Percentiles rank a stretch among this genome's conserved stretches.
Conservation (phyloP, 345 rosid genomes). For the rapeseed (Brassica napus) region DNA sequence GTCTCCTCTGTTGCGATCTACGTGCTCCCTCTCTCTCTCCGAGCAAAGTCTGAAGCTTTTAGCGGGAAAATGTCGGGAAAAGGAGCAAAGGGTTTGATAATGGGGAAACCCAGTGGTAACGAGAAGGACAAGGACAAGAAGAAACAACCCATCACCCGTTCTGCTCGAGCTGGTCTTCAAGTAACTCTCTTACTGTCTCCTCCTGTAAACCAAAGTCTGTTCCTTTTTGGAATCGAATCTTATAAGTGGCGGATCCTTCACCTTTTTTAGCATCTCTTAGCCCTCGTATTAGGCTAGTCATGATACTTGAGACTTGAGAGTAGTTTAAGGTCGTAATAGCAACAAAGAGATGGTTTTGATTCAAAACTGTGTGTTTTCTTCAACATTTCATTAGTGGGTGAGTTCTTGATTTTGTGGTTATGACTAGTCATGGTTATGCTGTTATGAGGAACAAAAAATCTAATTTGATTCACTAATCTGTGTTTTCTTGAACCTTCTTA, state of each 20-base stretch:
- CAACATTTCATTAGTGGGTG: neutral
- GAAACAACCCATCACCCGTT: conserved; percentile 73
- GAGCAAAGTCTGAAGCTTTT: neutral
- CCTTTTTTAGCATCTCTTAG: too few relatives aligned
- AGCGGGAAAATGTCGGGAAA: conserved; percentile 73
- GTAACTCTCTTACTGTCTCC: conserved; percentile 25
- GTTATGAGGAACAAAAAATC: too few relatives aligned
- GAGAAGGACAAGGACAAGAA: conserved; percentile 54
- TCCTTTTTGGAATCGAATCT: neutral
- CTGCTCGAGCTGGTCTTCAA: conserved; percentile 85
- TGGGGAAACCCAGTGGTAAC: conserved; percentile 63
- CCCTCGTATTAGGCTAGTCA: too few relatives aligned
- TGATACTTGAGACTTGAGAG: neutral
- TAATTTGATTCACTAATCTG: too few relatives aligned
- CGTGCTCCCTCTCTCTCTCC: conserved; percentile 11
- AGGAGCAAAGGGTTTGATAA: conserved; percentile 76
- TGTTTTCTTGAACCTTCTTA: too few relatives aligned
- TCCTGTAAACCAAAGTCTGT: neutral
- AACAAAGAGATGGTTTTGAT: neutral
- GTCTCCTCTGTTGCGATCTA: conserved; percentile 16
- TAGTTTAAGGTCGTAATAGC: neutral
- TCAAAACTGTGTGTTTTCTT: neutral
- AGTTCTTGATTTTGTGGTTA: neutral
- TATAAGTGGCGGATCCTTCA: too few relatives aligned
- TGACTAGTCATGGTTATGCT: too few relatives aligned